phyloP scores from a whole-genome alignment of 2,329 filamentous ascomycete genomes.

The Periconia digitata region DNA sequence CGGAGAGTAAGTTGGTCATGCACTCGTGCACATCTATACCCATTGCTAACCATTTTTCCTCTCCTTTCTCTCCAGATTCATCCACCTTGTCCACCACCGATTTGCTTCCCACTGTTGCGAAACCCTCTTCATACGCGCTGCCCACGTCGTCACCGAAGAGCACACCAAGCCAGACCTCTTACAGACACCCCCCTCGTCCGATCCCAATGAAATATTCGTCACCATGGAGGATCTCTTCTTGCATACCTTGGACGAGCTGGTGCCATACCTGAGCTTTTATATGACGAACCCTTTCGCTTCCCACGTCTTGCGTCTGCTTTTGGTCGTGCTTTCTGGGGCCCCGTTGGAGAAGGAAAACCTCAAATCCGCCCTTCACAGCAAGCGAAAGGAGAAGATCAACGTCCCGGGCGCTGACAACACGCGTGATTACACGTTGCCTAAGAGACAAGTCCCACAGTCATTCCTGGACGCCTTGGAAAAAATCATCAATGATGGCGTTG shows the following conservation, averaged over 20 bases:
- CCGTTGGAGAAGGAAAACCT: conserved; percentile 65
- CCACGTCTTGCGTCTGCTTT: conserved; percentile 81
- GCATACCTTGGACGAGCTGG: conserved; percentile 81
- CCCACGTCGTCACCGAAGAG: conserved; percentile 76
- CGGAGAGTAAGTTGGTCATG: conserved; percentile 60
- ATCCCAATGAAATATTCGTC: conserved; percentile 54
- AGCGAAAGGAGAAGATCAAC: conserved; percentile 83
- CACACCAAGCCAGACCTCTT: conserved; percentile 53
- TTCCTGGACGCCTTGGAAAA: conserved; percentile 79
- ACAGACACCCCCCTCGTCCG: conserved; percentile 48
- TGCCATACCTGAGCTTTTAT: conserved; percentile 78
- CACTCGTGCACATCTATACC: conserved; percentile 1
- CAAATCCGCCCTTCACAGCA: conserved; percentile 81
- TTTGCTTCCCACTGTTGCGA: conserved; percentile 98
- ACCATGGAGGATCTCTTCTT: conserved; percentile 87
- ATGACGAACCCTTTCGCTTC: conserved; percentile 89
- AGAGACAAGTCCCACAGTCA: conserved; percentile 69
- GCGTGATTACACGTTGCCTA: conserved; percentile 45
- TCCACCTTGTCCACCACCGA: conserved; percentile 87
- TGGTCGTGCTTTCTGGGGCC: conserved; percentile 82
- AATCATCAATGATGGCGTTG: conserved; percentile 75
- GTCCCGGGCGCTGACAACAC: conserved; percentile 51
- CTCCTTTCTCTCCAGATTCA: conserved; percentile 65
- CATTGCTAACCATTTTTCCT: conserved; percentile 15
- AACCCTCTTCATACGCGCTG: conserved; percentile 82